Conservation (phyloP, 208 protist genomes). For the Strigomonas galati region DNA sequence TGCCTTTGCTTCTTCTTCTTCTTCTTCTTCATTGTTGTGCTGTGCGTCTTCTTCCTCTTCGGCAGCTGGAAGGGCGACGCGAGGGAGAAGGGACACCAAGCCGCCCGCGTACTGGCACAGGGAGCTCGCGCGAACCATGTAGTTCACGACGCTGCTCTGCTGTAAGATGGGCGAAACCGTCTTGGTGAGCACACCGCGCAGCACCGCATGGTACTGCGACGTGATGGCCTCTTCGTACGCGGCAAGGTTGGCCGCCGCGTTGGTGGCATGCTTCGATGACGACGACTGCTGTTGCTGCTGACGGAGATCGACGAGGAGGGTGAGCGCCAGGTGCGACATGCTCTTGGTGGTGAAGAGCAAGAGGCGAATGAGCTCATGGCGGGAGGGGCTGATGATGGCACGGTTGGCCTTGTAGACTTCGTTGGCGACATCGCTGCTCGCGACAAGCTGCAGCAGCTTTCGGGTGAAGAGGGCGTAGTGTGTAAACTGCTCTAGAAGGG, state of each 20-base stretch:
- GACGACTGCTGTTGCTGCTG: conserved; percentile 11
- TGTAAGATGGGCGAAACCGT: conserved; percentile 40
- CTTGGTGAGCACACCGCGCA: conserved; percentile 12
- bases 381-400: conserved; percentile 57
- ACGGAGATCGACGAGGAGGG: background rate
- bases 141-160: conserved; percentile 60
- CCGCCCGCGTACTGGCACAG: conserved; percentile 81
- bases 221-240: background rate
- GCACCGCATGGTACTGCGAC: background rate
- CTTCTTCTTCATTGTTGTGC: background rate
- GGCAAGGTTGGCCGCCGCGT: background rate
- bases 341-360: conserved; percentile 61
- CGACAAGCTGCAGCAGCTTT: conserved; percentile 51
- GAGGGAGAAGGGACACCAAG: conserved; percentile 57
- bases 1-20: background rate
- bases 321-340: conserved; percentile 29
- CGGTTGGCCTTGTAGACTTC: conserved; percentile 77
- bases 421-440: conserved; percentile 68
- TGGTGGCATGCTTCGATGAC: background rate
- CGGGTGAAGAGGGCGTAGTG: conserved; percentile 24
- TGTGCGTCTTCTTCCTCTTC: conserved; percentile 5
- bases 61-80: conserved; percentile 7
- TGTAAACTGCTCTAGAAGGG: conserved; percentile 19
- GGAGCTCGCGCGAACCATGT: conserved; percentile 82
- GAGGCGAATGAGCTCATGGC: conserved; percentile 62